Conservation (phyloP, 331 rosid genomes). For the Dryas integrifolia region DNA sequence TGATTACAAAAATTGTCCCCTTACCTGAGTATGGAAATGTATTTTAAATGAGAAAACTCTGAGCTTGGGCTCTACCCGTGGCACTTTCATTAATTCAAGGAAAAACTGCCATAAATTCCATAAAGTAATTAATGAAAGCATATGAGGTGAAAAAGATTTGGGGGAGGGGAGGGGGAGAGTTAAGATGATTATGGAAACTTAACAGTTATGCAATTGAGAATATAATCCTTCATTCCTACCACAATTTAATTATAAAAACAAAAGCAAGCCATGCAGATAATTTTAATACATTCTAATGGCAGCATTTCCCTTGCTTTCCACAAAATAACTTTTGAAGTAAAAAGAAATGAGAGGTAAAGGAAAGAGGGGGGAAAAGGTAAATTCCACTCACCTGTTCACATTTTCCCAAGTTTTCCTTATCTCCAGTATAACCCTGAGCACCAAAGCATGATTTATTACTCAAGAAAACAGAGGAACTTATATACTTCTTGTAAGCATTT, state of each 20-base stretch:
- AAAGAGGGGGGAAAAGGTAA: neutral
- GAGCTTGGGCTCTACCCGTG: constrained; percentile 83
- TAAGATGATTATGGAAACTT: neutral
- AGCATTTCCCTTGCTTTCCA: constrained; percentile 13
- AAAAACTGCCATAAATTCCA: constrained; percentile 57
- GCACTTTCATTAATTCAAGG: constrained; percentile 86
- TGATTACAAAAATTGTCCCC: constrained; percentile 28
- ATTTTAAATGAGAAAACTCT: constrained; percentile 90
- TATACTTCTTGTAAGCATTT: neutral
- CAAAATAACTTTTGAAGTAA: constrained; percentile 5
- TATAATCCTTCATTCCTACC: neutral
- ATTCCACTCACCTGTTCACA: constrained; percentile 70
- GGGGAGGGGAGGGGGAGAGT: neutral
- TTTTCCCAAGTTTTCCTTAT: constrained; percentile 82
- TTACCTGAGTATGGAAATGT: constrained; percentile 77
- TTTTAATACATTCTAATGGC: neutral
- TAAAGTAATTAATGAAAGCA: constrained; percentile 28
- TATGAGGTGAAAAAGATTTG: neutral
- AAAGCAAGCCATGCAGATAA: neutral
- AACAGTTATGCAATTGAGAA: neutral
- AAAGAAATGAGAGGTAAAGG: neutral
- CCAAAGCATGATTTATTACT: constrained; percentile 29
- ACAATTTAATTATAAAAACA: neutral
- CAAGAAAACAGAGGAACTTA: constrained; percentile 21
- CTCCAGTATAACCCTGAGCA: constrained; percentile 70